Conservation (phyloP, 2,329 filamentous ascomycete species). For the Sclerotinia trifoliorum region DNA sequence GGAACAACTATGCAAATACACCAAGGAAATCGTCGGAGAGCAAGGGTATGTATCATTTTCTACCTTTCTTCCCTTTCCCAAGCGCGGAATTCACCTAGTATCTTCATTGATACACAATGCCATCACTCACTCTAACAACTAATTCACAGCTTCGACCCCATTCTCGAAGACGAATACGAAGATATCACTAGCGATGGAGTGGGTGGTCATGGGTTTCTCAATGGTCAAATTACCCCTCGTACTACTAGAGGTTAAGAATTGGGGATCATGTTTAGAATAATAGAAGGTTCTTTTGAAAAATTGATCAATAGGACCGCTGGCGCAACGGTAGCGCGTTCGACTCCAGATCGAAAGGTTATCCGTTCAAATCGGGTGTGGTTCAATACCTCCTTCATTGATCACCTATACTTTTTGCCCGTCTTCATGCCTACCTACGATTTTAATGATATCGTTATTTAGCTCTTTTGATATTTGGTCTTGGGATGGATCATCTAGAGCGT, state of each 20-base stretch:
- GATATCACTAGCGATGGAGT: slow-evolving; percentile 20
- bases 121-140: neutral
- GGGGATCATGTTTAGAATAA: neutral
- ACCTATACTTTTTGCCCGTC: neutral
- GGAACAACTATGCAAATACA: slow-evolving; percentile 54
- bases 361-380: slow-evolving; percentile 38
- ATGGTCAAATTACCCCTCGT: slow-evolving; percentile 14
- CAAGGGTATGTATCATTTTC: slow-evolving; percentile 41
- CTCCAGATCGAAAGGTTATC: slow-evolving; percentile 39
- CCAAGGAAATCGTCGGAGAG: slow-evolving; percentile 58
- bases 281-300: rapidly evolving
- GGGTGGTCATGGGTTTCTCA: neutral
- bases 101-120: neutral
- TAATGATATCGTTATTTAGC: neutral
- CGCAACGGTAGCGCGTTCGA: slow-evolving; percentile 33
- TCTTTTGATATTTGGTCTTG: neutral
- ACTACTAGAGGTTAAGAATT: neutral
- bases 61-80: neutral
- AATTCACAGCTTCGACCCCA: slow-evolving; percentile 26
- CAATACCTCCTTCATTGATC: slow-evolving; percentile 25
- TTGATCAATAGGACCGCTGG: slow-evolving; percentile 21
- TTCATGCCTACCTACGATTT: neutral
- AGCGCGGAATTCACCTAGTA: neutral
- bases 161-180: slow-evolving; percentile 24
- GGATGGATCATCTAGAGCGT: neutral